A percentile compares a stretch with the other conserved stretches of the same genome.
Conservation (phyloP, 306 rosid species). For the Abrus precatorius region DNA sequence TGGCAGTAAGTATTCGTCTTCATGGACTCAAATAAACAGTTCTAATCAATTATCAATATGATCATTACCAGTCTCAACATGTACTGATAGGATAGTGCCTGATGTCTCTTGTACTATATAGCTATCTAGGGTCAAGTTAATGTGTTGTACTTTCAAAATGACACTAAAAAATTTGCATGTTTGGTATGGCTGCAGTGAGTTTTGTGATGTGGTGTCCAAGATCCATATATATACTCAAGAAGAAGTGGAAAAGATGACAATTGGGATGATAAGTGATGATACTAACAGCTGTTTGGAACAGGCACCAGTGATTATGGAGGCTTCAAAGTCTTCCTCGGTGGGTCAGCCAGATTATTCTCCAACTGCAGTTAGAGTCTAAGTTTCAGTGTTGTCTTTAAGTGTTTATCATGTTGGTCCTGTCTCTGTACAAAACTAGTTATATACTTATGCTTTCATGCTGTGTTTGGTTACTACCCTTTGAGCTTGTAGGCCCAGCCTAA, state of each 20-base stretch:
- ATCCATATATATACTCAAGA: slow-evolving; percentile 86
- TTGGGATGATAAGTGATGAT: slow-evolving; percentile 85
- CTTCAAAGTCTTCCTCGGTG: slow-evolving; percentile 92
- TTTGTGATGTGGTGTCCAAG: slow-evolving; percentile 85
- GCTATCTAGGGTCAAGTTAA: slow-evolving; percentile 6
- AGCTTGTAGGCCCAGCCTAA: slow-evolving; percentile 45
- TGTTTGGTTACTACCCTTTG: slow-evolving; percentile 28
- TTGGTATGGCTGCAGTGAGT: slow-evolving; percentile 76
- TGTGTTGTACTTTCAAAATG: background rate
- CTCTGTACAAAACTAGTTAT: slow-evolving; percentile 40
- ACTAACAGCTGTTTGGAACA: slow-evolving; percentile 93
- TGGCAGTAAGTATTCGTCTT: slow-evolving; percentile 86
- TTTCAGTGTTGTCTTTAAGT: slow-evolving; percentile 37
- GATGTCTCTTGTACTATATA: slow-evolving; percentile 1
- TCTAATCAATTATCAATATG: background rate
- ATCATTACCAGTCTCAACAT: slow-evolving; percentile 14
- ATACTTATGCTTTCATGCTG: slow-evolving; percentile 25
- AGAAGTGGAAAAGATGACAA: slow-evolving; percentile 96
- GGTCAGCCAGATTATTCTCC: slow-evolving; percentile 93
- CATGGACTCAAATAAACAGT: slow-evolving; percentile 31
- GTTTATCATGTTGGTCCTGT: slow-evolving; percentile 43
- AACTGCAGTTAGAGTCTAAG: slow-evolving; percentile 67
- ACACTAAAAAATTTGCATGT: slow-evolving; percentile 24
- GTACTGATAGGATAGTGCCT: background rate
- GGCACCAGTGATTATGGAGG: slow-evolving; percentile 73